A percentile compares a stretch with the other conserved stretches of the same genome.
Evolutionary conservation across 1,284 basidiomycete species (phyloP).

Genomic region (Mycena citricolor): DNA sequence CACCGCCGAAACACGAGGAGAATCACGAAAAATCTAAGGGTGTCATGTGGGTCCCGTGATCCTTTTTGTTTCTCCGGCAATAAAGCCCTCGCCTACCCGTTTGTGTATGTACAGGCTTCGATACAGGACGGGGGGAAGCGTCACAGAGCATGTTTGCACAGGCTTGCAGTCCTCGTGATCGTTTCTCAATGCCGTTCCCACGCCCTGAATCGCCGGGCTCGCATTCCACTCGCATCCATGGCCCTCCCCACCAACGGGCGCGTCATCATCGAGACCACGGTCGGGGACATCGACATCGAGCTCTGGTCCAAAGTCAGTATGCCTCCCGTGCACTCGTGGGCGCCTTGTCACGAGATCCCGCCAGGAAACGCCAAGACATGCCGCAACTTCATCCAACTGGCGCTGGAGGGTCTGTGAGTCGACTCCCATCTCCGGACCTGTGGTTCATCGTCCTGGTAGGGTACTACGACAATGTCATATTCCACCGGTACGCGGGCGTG

Average conservation of each 20-base stretch:
- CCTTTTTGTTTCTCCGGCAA: no score
- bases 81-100: no score
- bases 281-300: slow-evolving; percentile 91
- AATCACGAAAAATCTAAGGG: no score
- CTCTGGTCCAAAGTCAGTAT: slow-evolving; percentile 88
- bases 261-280: slow-evolving; percentile 87
- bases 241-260: slow-evolving; percentile 82
- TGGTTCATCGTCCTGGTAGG: slow-evolving; percentile 63
- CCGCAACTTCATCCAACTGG: slow-evolving; percentile 87
- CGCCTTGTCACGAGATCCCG: slow-evolving; percentile 3
- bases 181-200: no score
- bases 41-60: no score
- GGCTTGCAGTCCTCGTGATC: no score
- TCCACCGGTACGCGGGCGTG: slow-evolving; percentile 68
- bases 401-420: slow-evolving; percentile 81
- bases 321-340: background rate
- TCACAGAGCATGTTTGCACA: no score
- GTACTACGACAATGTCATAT: slow-evolving; percentile 94
- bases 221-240: slow-evolving; percentile 53
- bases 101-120: no score
- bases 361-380: slow-evolving; percentile 90
- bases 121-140: no score
- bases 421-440: no score
- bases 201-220: no score
- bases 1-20: no score